These are phyloP conservation scores for Rutidosis leptorrhynchoides DNA, from an alignment of 129 eudicot genomes.

Conservation along the genomic window DNA sequence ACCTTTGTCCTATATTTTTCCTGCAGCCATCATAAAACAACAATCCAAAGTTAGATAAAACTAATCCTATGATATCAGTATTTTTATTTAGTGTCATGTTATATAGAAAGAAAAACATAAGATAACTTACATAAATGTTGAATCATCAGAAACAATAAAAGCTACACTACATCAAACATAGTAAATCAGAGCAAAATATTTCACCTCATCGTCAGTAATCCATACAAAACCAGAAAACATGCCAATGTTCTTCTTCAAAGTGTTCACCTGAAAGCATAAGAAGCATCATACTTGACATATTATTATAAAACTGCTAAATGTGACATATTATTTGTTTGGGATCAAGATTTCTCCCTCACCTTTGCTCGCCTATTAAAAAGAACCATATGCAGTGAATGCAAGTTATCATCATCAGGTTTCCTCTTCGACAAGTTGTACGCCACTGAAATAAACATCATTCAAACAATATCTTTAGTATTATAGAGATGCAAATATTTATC, in stretches of 20 bases:
- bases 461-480: too few relatives aligned
- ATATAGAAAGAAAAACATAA: too few relatives aligned
- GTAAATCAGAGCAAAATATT: not conserved
- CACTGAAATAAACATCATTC: constrained; percentile 53
- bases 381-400: constrained; percentile 69
- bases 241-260: constrained; percentile 66
- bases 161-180: too few relatives aligned
- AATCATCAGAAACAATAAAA: not conserved
- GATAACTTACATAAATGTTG: not conserved
- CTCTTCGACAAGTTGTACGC: constrained; percentile 86
- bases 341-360: constrained; percentile 38
- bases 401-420: constrained; percentile 77
- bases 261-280: constrained; percentile 42
- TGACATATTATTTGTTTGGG: not conserved
- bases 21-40: constrained; percentile 34
- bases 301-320: not conserved
- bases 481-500: too few relatives aligned
- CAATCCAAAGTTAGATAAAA: not conserved
- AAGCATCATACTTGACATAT: constrained; percentile 19
- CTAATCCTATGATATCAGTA: not conserved
- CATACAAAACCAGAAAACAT: constrained; percentile 78
- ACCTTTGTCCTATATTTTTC: constrained; percentile 65
- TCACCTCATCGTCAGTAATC: constrained; percentile 86
- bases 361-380: constrained; percentile 68
- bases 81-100: not conserved